Conservation (phyloP, 495 filamentous ascomycete species). For the Talaromyces proteolyticus region DNA sequence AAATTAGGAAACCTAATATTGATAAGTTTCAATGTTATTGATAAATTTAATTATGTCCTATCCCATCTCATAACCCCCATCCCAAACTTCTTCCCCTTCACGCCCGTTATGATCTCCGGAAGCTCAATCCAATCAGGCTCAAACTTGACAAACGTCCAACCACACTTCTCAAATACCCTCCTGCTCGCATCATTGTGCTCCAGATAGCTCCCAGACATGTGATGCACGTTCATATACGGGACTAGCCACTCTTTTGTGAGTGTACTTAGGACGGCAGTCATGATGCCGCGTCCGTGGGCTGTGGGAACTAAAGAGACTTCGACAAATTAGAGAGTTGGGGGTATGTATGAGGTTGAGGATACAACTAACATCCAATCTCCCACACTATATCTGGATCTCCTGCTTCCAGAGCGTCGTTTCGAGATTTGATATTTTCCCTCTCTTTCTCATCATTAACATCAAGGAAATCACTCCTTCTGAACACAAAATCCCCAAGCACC, state of each 20-base stretch:
- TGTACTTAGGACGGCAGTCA: neutral
- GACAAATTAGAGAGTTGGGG: neutral
- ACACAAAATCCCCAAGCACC: neutral
- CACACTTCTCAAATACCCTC: neutral
- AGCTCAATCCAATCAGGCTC: neutral
- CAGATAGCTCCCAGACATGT: neutral
- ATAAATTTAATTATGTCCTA: neutral
- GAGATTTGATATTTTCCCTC: neutral
- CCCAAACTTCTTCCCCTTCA: neutral
- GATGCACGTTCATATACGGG: slow-evolving; percentile 2
- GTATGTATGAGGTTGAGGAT: neutral
- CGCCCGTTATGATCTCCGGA: neutral
- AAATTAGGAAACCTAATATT: neutral
- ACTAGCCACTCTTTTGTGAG: neutral
- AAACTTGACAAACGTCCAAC: neutral
- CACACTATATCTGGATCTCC: neutral
- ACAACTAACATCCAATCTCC: neutral
- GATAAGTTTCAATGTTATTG: neutral
- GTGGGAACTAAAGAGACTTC: neutral
- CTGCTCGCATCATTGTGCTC: neutral
- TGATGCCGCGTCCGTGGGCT: slow-evolving; percentile 1
- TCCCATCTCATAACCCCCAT: neutral
- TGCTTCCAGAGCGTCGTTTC: neutral
- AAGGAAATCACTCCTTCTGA: slow-evolving; percentile 1
- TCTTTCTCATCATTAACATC: neutral